phyloP scores from a whole-genome alignment of 345 rosid genomes.

The Aurinia saxatilis region DNA sequence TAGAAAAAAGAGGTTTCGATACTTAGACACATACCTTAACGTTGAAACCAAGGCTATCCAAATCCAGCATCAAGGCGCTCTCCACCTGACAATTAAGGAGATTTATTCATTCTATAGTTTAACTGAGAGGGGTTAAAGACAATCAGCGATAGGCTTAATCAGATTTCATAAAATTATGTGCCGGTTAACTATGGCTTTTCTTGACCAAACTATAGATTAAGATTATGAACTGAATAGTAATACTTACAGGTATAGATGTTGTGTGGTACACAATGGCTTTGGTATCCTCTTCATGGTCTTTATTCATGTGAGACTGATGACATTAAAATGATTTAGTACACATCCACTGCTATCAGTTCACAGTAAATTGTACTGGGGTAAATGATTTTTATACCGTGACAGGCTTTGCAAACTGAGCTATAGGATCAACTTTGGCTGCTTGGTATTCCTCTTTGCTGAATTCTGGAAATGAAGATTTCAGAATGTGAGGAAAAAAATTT shows the following conservation, averaged over 20 bases:
- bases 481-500: neutral
- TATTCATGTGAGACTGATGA: constrained; percentile 82
- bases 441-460: constrained; percentile 64
- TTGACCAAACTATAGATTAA: neutral
- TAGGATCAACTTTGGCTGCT: constrained; percentile 76
- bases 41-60: constrained; percentile 89
- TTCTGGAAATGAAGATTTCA: constrained; percentile 34
- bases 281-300: constrained; percentile 88
- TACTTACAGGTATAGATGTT: constrained; percentile 69
- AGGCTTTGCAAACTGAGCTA: constrained; percentile 78
- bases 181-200: neutral
- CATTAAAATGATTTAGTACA: neutral
- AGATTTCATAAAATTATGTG: neutral
- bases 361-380: neutral
- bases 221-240: neutral
- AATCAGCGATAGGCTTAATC: neutral
- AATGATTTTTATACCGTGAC: constrained; percentile 49
- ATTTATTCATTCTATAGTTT: neutral
- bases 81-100: constrained; percentile 52
- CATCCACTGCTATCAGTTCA: neutral
- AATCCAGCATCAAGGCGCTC: constrained; percentile 74
- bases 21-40: constrained; percentile 54
- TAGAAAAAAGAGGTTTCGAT: neutral
- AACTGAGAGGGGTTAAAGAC: neutral
- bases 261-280: constrained; percentile 64